Percentiles rank a stretch among this genome's conserved stretches.
These are phyloP conservation scores for Jatropha podagrica DNA, from an alignment of 441 rosid genomes.

Conservation along the genomic window DNA sequence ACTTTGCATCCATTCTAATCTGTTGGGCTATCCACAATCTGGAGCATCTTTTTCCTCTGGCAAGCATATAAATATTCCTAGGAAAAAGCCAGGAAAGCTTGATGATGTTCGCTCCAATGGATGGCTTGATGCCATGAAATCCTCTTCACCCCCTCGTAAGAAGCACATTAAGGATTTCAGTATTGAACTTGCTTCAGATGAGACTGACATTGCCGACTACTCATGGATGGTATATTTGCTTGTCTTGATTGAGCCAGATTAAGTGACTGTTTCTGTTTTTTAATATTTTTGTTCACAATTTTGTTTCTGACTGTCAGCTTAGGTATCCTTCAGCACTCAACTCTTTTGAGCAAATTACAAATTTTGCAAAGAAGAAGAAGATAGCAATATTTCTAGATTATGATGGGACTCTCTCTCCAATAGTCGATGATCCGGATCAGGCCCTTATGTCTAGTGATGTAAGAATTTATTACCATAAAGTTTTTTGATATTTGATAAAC, in stretches of 20 bases:
- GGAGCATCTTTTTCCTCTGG: constrained; percentile 51
- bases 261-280: background rate
- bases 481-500: background rate
- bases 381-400: constrained; percentile 84
- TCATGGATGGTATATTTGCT: constrained; percentile 68
- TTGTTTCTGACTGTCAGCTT: constrained; percentile 40
- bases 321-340: constrained; percentile 86
- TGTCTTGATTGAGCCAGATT: background rate
- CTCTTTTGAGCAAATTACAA: constrained; percentile 58
- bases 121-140: constrained; percentile 92
- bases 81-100: constrained; percentile 64
- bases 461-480: constrained; percentile 22
- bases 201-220: constrained; percentile 53
- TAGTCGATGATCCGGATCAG: constrained; percentile 89
- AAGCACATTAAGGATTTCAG: constrained; percentile 54
- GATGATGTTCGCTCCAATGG: constrained; percentile 89
- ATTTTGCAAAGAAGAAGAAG: constrained; percentile 64
- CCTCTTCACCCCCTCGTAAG: constrained; percentile 95
- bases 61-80: constrained; percentile 47
- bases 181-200: constrained; percentile 54
- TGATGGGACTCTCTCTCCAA: constrained; percentile 96
- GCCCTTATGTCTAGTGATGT: constrained; percentile 84
- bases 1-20: constrained; percentile 52
- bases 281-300: background rate
- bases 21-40: constrained; percentile 44